A percentile compares a stretch with the other conserved stretches of the same genome.
Conservation (phyloP, 371 early-diverging fungal species). For the Amoeboaphelidium occidentale region DNA sequence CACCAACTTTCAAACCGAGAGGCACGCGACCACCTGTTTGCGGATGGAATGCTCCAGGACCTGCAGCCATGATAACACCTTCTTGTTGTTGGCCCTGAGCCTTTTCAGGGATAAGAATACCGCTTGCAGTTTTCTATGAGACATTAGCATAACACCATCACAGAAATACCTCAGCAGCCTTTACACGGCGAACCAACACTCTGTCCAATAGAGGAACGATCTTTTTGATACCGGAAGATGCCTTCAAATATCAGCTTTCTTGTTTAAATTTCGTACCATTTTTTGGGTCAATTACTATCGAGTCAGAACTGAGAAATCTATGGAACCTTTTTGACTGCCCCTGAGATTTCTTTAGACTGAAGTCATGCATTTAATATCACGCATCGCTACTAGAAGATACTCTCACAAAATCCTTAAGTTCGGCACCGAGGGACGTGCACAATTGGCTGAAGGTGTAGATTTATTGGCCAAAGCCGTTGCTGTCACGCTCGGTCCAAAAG, state of each 20-base stretch:
- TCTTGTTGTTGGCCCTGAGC: constrained; percentile 86
- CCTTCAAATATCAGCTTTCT: too few relatives aligned
- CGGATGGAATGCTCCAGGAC: constrained; percentile 51
- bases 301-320: too few relatives aligned
- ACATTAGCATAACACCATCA: background rate
- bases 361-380: too few relatives aligned
- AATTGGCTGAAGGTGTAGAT: constrained; percentile 77
- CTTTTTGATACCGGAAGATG: constrained; percentile 33
- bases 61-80: constrained; percentile 75
- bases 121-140: constrained; percentile 72
- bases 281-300: too few relatives aligned
- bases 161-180: constrained; percentile 57
- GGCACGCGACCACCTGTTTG: constrained; percentile 58
- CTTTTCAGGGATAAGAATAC: constrained; percentile 90
- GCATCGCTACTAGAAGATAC: constrained; percentile 38
- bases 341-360: too few relatives aligned
- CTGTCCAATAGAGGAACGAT: constrained; percentile 87
- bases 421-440: constrained; percentile 82
- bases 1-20: constrained; percentile 58
- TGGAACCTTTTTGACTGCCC: too few relatives aligned
- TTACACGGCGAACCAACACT: constrained; percentile 82
- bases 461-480: constrained; percentile 90
- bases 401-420: constrained; percentile 87
- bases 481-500: constrained; percentile 92
- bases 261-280: too few relatives aligned